Evolutionary conservation across 2,329 filamentous ascomycete species (phyloP), one percentile per base, ranked within the genome.

Genomic region (Xylariaceae sp.): DNA sequence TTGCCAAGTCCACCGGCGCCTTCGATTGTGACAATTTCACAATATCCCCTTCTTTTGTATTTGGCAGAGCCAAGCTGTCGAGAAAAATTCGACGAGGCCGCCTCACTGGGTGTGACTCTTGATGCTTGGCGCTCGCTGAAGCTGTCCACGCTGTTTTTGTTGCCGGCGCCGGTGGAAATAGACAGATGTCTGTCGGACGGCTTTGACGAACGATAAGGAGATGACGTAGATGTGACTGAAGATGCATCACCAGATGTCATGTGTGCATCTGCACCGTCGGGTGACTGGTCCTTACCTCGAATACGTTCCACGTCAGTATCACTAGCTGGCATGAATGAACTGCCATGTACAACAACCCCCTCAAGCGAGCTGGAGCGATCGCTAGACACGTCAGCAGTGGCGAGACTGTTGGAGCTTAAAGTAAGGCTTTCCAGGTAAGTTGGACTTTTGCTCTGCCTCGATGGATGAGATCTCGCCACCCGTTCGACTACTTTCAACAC

Each of bases 401-500:
- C 70, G n/a, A 68, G 58, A 14, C 71, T 53, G 4, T 82, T 75
- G 51, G 72, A 76, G 7, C 78, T 78, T n/a, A 81, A 62, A 51
- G 65, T 75, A 1, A 81, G 83, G 6, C 67, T 71, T 39, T 82
- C 14, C 27, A 50, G 74, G 15, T 75, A 73, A 49, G 70, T 73
- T 4, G 67, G 54, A 10, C 68, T 66, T 12, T 70, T 69, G 39
- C 68, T 74, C 42, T 71, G 69, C 44, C 66, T 70, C 40, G 76
- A 62, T 9, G 73, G 64, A 50, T 91, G 87, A 32, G 78, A 83
- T 62, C 76, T 83, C 17, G 87, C 81, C 43, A 90, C 86, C 42
- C 83, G 85, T 55, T 95, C 85, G 44, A 96, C 89, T 33, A 94
- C 79, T 57, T 76, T 79, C 36, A 90, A 70, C 9, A 96, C 80